These are phyloP conservation scores for Rhodomyrtus tomentosa DNA, from an alignment of 345 rosid species.

Conservation along the genomic window DNA sequence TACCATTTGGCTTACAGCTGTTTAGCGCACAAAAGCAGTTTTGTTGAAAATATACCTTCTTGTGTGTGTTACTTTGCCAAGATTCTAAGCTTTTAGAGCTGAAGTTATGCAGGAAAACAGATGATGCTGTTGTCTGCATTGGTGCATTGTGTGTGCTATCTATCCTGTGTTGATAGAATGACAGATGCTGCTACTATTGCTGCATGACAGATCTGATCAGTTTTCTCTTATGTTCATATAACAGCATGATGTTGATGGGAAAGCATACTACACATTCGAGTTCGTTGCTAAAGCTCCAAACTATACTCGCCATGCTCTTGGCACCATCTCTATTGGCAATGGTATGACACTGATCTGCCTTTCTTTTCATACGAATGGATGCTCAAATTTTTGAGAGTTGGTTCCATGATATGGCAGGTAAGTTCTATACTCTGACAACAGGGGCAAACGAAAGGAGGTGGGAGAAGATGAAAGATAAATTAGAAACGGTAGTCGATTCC, in stretches of 20 bases:
- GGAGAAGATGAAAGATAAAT: constrained; percentile 84
- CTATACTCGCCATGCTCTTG: constrained; percentile 80
- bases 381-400: neutral
- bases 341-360: constrained; percentile 27
- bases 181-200: neutral
- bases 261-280: constrained; percentile 72
- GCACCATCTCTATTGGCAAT: constrained; percentile 56
- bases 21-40: neutral
- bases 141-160: neutral
- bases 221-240: neutral
- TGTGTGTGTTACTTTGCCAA: neutral
- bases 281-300: constrained; percentile 76
- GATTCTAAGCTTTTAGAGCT: neutral
- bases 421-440: constrained; percentile 74
- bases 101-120: neutral
- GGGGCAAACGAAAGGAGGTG: constrained; percentile 90
- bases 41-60: neutral
- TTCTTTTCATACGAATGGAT: neutral
- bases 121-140: neutral
- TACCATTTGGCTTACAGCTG: neutral
- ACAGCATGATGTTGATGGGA: constrained; percentile 78
- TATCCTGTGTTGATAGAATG: neutral
- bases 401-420: constrained; percentile 30
- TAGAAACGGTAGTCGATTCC: constrained; percentile 62
- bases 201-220: neutral